A percentile compares a stretch with the other conserved stretches of the same genome.
Conservation (phyloP, 129 eudicot species). For the Escallonia herrerae region DNA sequence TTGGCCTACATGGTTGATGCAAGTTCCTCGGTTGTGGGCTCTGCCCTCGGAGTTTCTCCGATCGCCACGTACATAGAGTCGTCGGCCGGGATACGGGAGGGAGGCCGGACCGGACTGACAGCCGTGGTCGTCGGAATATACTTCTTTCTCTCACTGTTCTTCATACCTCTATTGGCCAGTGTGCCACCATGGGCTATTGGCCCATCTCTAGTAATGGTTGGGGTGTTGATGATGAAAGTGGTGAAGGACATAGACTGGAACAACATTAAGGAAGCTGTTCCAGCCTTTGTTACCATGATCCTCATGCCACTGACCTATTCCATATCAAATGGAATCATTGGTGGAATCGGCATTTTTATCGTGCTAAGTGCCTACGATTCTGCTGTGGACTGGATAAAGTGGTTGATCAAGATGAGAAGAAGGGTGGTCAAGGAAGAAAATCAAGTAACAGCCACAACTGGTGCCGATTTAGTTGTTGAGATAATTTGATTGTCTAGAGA, state of each 20-base stretch:
- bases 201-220: constrained; percentile 79
- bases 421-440: constrained; percentile 58
- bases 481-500: constrained; percentile 15
- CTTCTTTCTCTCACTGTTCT: constrained; percentile 58
- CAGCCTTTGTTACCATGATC: constrained; percentile 74
- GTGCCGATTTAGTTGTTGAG: constrained; percentile 34
- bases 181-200: constrained; percentile 97
- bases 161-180: constrained; percentile 58
- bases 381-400: constrained; percentile 32
- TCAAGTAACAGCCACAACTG: constrained; percentile 60
- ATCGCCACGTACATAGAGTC: constrained; percentile 71
- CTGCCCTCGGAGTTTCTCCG: constrained; percentile 82
- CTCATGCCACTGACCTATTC: constrained; percentile 87
- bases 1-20: constrained; percentile 90
- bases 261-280: constrained; percentile 58
- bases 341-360: constrained; percentile 67
- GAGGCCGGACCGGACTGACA: constrained; percentile 80
- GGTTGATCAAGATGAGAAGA: constrained; percentile 55
- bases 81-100: constrained; percentile 81
- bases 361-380: constrained; percentile 48
- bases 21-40: constrained; percentile 72
- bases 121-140: constrained; percentile 66
- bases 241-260: constrained; percentile 76
- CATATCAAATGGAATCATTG: constrained; percentile 78
- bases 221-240: constrained; percentile 89